A percentile compares a stretch with the other conserved stretches of the same genome.
These are phyloP conservation scores for Hamamelis virginiana DNA, from an alignment of 164 flowering plant genomes.

Conservation along the genomic window DNA sequence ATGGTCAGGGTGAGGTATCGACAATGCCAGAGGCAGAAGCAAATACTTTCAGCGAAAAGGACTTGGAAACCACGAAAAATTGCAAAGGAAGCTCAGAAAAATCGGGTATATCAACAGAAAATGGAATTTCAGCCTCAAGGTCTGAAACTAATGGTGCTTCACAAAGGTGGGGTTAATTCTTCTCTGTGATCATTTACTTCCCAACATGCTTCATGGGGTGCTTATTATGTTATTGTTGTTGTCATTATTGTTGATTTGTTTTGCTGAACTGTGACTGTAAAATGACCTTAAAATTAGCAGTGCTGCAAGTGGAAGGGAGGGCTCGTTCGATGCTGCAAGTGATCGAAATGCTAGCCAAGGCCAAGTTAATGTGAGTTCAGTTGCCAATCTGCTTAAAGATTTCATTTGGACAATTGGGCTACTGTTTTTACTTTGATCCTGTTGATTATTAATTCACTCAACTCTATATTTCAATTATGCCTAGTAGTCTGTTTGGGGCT, in stretches of 20 bases:
- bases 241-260: too few relatives aligned
- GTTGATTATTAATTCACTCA: too few relatives aligned
- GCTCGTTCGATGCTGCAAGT: conserved; percentile 5
- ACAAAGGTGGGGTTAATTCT: conserved; percentile 2
- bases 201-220: too few relatives aligned
- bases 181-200: neutral
- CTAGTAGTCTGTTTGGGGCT: neutral
- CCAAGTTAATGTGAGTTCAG: neutral
- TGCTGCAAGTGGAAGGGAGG: conserved; percentile 10
- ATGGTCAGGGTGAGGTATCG: neutral
- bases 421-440: too few relatives aligned
- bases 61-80: too few relatives aligned
- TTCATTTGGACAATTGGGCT: neutral
- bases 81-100: too few relatives aligned
- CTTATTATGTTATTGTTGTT: too few relatives aligned
- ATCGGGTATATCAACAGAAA: neutral
- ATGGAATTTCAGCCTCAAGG: neutral
- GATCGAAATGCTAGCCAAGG: conserved; percentile 6
- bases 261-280: too few relatives aligned
- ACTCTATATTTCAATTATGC: neutral
- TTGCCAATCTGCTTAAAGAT: neutral
- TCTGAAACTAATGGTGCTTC: conserved; percentile 5
- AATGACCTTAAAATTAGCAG: neutral
- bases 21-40: neutral
- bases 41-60: neutral